Evolutionary conservation across 768 basidiomycete genomes (phyloP), one percentile per base, ranked within the genome.

Genomic region (Rhizopogon roseolus): DNA sequence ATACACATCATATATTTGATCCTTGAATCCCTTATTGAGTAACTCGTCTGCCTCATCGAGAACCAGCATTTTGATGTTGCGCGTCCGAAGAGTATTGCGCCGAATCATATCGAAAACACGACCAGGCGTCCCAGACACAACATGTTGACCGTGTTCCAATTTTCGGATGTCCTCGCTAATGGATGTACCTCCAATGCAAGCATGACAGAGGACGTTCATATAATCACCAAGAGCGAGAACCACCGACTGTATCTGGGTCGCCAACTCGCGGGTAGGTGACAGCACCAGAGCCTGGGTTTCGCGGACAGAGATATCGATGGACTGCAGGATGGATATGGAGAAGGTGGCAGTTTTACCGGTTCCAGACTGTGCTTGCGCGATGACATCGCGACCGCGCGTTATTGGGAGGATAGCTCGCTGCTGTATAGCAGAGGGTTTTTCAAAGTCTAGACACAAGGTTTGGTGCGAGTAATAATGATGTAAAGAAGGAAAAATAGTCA

Each of bases 281-380:
- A 99, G 81, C 54, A 99, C 88, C 49, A 99, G 86, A 0, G 93
- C 96, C 71, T 98, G 96, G 3, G 93, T 94, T 74, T 97, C 94
- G 57, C 94, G 86, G 48, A 98, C 82, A 38, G 90, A 87, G 41
- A 91, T 85, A 71, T 99, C 96, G 82, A 99, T 97, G 59, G 92
- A 93, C 70, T 99, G 96, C 50, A 99, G 85, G 70, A 97, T 93
- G 61, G 95, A 90, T 69, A 99, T 97, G 61, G 94, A 95, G 76
- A 98, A 98, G 17, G 96, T 97, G 6, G 96, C 96, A 9, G 96
- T 99, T 91, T 98, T 99, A 81, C 96, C 96, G 37, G 96, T 98
- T 69, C 96, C 96, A 34, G 95, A 97, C 76, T 98, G 96, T 41
- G 96, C 96, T 76, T 98, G 96, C 36, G 96, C 96, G 69, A 99